Evolutionary conservation across 2,329 filamentous ascomycete genomes (phyloP), one percentile per base, ranked within the genome.

Genomic region (Ophiocordyceps polyrhachis-furcata): DNA sequence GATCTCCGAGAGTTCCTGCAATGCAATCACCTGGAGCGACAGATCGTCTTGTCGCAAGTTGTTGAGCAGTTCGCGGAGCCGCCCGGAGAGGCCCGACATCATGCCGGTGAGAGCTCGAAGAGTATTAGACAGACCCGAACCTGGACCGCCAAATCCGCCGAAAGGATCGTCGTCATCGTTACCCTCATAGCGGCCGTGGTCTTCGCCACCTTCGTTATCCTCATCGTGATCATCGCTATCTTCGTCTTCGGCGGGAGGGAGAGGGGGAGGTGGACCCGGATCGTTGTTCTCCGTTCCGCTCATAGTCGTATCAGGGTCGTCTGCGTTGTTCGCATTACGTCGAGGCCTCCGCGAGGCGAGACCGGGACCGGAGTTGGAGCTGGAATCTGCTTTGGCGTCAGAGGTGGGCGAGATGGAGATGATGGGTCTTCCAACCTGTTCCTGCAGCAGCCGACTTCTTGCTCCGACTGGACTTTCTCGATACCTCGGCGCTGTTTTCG

Each of bases 1-100:
- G 45, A 96, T 80, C 61, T 98, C 88, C 0, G 89, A 94, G 7
- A 98, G 70, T 53, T 96, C 89, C 61, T 93, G 85, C 28, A 98
- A 67, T 25, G 89, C 91, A 55, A 95, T 87, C 52, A 94, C 70
- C 65, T 98, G 93, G 37, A 91, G 66, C 0, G 87, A 88, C 50
- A 95, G 86, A 42, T 89, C 84, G 57, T 88, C 89, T 54, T 83
- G 79, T 51, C 81, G 80, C 47, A 98, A 67, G 53, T 80, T 84
- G 61, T 65, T 71, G 49, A 89, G 65, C 44, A 88, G 81, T 47
- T 86, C 83, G 46, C 89, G 76, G 43, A 98, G 69, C 50, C 87
- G 79, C 37, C 78, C 73, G 20, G 84, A 81, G 47, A 89, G 79
- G 37, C 88, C 83, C 2, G 84, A 83, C 74, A 95, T 89, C 73